Base-by-base conservation (phyloP, 108 stramenopile species). In the Pseudonitzschia pungens region DNA sequence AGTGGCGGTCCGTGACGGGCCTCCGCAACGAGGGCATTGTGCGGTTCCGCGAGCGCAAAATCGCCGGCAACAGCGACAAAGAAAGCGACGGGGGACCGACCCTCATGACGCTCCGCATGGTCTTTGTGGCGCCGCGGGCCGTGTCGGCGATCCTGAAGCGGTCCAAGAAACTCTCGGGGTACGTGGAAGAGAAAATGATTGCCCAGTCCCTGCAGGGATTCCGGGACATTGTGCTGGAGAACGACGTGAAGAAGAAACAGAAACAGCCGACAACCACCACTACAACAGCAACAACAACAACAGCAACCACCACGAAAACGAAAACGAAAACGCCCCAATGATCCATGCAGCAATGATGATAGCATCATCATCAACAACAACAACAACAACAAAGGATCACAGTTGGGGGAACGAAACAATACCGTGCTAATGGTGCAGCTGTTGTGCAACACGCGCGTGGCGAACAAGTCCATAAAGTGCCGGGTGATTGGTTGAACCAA, bases 1-100 rank as follows among this genome's bases (percentile, higher is more conserved):
- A 87, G 77, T 94, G 92, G 92, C 74, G 84, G 31, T 84, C 83
- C 36, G 89, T 78, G 20, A 79, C 84, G 0, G 92, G 92, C 11
- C 20, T 94, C 70, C 85, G 80, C 60, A 94, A 94, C 65, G 77
- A 51, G 70, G 84, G 92, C 54, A 45, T 67, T 59, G 81, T 91
- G 59, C 32, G 65, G 50, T 86, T 94, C 79, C 29, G 51, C 32
- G n/a, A 53, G 69, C 10, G 20, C 10, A 21, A 65, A 2, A 3
- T 36, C 36, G 6, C 6, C 36, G 6, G 36, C 36, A 36, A 5
- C 36, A 36, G 6, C 36, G 6, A 36, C 36, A 36, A 36, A 2
- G 4, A 36, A 2, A 36, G 4, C 36, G 4, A 36, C 36, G n/a
- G n/a, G 42, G 59, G 59, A 33, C 74, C 50, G 54, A 89, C 90